Percentiles rank a stretch among this genome's conserved stretches.
Conservation (phyloP, 495 filamentous ascomycete genomes). For the Acidomyces sp. region DNA sequence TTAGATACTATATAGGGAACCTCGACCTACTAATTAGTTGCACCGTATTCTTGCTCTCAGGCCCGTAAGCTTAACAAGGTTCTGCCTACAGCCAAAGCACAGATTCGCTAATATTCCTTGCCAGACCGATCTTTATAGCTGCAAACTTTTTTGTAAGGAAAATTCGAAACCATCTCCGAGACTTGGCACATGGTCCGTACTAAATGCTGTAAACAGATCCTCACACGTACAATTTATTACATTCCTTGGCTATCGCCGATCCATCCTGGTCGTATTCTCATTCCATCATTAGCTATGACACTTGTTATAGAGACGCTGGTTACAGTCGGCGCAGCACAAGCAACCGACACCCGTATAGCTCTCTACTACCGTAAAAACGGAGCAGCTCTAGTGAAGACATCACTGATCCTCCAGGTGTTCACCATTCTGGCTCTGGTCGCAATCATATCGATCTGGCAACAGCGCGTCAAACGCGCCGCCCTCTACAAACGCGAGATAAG, state of each 20-base stretch:
- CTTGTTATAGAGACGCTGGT: not conserved
- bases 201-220: no score
- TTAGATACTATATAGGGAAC: slow-evolving; percentile 5
- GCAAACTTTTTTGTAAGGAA: not conserved
- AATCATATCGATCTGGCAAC: not conserved
- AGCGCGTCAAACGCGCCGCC: not conserved
- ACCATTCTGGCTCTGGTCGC: not conserved
- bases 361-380: not conserved
- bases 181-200: no score
- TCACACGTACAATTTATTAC: slow-evolving; percentile 65
- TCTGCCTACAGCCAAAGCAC: no score
- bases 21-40: slow-evolving; percentile 19
- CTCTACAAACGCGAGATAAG: not conserved
- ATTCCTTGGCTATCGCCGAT: slow-evolving; percentile 63
- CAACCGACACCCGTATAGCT: not conserved
- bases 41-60: slow-evolving; percentile 3
- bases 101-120: no score
- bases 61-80: slow-evolving; percentile 36
- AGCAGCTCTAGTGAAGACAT: not conserved
- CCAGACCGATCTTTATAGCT: not conserved
- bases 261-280: slow-evolving; percentile 61
- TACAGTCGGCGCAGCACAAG: not conserved
- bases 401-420: not conserved
- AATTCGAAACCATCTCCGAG: no score
- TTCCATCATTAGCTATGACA: slow-evolving; percentile 29